phyloP scores from a whole-genome alignment of 495 filamentous ascomycete species.

The Recurvomyces mirabilis region DNA sequence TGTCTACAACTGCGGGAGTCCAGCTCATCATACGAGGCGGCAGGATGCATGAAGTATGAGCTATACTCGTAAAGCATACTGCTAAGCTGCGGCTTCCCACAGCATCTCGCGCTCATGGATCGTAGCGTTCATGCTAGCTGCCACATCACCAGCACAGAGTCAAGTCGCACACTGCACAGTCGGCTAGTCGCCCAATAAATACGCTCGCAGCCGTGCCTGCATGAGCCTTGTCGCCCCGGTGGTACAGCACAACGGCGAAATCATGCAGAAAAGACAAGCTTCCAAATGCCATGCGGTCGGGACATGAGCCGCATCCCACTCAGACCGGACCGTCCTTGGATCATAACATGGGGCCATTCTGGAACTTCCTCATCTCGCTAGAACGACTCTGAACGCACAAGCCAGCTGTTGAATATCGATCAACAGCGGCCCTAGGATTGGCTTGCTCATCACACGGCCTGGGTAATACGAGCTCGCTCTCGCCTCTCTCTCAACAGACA shows the following conservation, averaged over 20 bases:
- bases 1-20: too few relatives aligned
- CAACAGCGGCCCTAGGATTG: too few relatives aligned
- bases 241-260: neutral
- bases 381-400: too few relatives aligned
- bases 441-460: neutral
- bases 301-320: neutral
- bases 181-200: neutral
- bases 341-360: neutral
- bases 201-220: neutral
- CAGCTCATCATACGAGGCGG: too few relatives aligned
- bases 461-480: neutral
- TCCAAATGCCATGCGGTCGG: neutral
- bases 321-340: neutral
- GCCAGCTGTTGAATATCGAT: too few relatives aligned
- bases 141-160: neutral
- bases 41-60: too few relatives aligned
- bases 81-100: too few relatives aligned
- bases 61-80: too few relatives aligned
- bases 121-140: neutral
- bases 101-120: neutral
- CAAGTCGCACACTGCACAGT: neutral
- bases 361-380: constrained; percentile 1
- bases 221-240: neutral
- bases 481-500: too few relatives aligned
- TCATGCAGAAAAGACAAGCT: neutral